Conservation (phyloP, 2,329 filamentous ascomycete genomes). For the Fusarium xylarioides region DNA sequence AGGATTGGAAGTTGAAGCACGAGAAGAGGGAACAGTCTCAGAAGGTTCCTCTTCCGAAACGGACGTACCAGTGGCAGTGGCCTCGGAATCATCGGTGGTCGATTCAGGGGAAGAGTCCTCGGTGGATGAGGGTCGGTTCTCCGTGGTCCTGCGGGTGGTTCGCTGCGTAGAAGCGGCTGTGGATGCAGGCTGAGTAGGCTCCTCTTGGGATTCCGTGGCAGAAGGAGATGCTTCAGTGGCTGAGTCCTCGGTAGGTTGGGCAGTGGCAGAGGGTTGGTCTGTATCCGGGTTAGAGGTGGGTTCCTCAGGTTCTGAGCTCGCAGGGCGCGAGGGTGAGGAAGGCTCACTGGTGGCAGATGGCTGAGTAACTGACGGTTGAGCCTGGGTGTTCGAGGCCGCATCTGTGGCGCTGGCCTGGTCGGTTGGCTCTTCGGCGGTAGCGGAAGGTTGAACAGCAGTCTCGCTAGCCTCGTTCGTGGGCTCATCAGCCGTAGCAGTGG, state of each 20-base stretch:
- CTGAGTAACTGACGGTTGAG: slow-evolving; percentile 21
- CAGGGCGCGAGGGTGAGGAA: slow-evolving; percentile 27
- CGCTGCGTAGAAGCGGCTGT: slow-evolving; percentile 17
- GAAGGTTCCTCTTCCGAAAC: slow-evolving; percentile 40
- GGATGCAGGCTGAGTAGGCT: slow-evolving; percentile 25
- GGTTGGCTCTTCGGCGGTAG: slow-evolving; percentile 12
- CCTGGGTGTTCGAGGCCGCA: slow-evolving; percentile 9
- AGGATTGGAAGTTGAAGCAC: slow-evolving; percentile 43
- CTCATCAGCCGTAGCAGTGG: slow-evolving; percentile 21
- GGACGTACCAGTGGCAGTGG: slow-evolving; percentile 45
- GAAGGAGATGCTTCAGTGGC: slow-evolving; percentile 19
- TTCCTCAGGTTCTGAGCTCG: slow-evolving; percentile 34
- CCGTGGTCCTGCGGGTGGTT: slow-evolving; percentile 15
- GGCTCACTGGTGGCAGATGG: slow-evolving; percentile 38
- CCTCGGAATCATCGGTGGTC: slow-evolving; percentile 38
- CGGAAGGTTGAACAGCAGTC: slow-evolving; percentile 13
- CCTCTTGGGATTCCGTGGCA: slow-evolving; percentile 22
- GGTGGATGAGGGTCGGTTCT: slow-evolving; percentile 17
- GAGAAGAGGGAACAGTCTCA: slow-evolving; percentile 40
- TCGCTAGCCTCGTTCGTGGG: slow-evolving; percentile 19
- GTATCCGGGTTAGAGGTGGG: slow-evolving; percentile 38
- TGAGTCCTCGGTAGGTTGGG: slow-evolving; percentile 21
- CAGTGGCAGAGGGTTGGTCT: slow-evolving; percentile 29
- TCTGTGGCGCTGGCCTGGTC: slow-evolving; percentile 19
- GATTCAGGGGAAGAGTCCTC: slow-evolving; percentile 25